Evolutionary conservation across 2,329 filamentous ascomycete genomes (phyloP), one percentile per base, ranked within the genome.

Genomic region (Cadophora sp.): DNA sequence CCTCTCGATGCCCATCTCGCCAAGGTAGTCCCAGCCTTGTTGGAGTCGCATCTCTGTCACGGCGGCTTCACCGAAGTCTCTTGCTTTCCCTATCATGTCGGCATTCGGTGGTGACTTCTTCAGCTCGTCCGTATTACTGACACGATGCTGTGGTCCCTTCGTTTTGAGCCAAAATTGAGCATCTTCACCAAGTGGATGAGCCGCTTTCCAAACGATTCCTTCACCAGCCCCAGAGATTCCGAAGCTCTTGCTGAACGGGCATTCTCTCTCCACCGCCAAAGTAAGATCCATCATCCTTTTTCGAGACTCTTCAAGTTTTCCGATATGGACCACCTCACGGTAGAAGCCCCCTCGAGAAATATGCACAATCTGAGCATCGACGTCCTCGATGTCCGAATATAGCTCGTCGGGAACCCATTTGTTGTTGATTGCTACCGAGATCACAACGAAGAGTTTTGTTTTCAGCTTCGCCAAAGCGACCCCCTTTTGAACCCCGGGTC

Each of bases 151-250:
- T 5, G 67, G 66, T 1, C 73, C 73, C 40, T 76, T 76, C 2
- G 69, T 68, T 46, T 76, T 76, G 0, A 75, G 5, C 74, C 74
- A 76, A 26, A 72, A 75, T 29, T 59, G 65, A 1, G 72, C 55
- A 55, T 74, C 70, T 11, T 67, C 31, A 9, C 72, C 67, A 1
- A 76, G 60, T 5, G 69, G 69, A 22, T 65, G 66, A 6, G 51
- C 50, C 2, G 67, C 68, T 64, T 74, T 74, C 71, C 73, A 76
- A 1, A 76, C 74, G n/a, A 76, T 73, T 1, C 73, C 74, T 34
- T 75, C 73, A 4, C 74, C 73, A 3, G 68, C 43, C 1, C 74
- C 73, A 8, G 40, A 68, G 6, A 73, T 53, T 0, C 69, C 71
- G 27, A 74, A 73, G 5, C 61, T 56, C 55, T 72, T 72, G 8